A percentile compares a stretch with the other conserved stretches of the same genome.
These are phyloP conservation scores for Ogataea ganodermae DNA, from an alignment of 805 yeast species.

Conservation along the genomic window DNA sequence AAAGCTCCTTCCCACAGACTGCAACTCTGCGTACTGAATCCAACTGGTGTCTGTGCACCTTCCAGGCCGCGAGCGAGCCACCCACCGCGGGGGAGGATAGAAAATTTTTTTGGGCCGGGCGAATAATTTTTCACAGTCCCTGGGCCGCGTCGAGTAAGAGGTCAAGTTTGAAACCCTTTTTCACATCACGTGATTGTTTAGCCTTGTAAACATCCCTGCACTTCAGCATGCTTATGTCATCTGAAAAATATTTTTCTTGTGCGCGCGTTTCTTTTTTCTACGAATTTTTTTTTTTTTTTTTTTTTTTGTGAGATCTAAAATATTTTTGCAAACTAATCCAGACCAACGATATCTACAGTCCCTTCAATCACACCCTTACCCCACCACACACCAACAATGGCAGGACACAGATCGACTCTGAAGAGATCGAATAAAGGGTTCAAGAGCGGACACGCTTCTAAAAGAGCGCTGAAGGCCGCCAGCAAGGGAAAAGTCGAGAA, in stretches of 20 bases:
- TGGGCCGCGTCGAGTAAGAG: background rate
- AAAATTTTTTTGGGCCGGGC: slow-evolving; percentile 5
- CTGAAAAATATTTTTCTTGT: slow-evolving; percentile 7
- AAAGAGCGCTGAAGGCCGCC: slow-evolving; percentile 79
- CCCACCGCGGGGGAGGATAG: background rate
- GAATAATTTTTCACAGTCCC: slow-evolving; percentile 20
- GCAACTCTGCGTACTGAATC: background rate
- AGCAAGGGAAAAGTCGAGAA: slow-evolving; percentile 89
- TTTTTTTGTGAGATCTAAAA: slow-evolving; percentile 1
- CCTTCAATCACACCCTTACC: background rate
- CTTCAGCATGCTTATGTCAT: background rate
- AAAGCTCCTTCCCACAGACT: slow-evolving; percentile 1
- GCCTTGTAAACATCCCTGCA: background rate
- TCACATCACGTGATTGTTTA: slow-evolving; percentile 11
- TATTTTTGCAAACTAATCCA: no score
- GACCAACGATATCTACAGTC: no score
- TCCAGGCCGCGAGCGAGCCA: slow-evolving; percentile 1
- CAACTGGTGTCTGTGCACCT: background rate
- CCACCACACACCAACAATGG: slow-evolving; percentile 42
- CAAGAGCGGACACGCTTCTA: slow-evolving; percentile 89
- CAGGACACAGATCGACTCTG: slow-evolving; percentile 81
- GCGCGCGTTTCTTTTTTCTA: slow-evolving; percentile 3
- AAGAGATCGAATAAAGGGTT: slow-evolving; percentile 87
- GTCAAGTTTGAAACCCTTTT: slow-evolving; percentile 9
- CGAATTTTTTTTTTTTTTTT: slow-evolving; percentile 6